These are phyloP conservation scores for Botrytis deweyae DNA, from an alignment of 2,329 filamentous ascomycete genomes.

Conservation along the genomic window DNA sequence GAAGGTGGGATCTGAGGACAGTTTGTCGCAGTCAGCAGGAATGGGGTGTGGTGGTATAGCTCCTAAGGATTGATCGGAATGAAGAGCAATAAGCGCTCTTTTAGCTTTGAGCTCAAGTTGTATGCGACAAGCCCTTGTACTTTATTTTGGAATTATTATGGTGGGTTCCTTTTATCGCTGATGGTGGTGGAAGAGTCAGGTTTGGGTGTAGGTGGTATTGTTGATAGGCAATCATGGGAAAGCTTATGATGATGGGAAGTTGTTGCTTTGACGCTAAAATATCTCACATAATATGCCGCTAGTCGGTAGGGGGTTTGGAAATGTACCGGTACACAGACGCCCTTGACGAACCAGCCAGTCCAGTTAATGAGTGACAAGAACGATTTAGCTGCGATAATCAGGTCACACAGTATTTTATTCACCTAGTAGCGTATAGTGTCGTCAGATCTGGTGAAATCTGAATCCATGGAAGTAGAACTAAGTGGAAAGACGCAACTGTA, in stretches of 20 bases:
- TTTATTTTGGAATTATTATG: background rate
- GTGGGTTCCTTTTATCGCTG: slow-evolving; percentile 6
- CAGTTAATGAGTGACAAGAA: background rate
- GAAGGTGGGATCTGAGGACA: slow-evolving; percentile 26
- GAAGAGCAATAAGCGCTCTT: background rate
- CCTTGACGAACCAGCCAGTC: background rate
- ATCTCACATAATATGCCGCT: slow-evolving; percentile 18
- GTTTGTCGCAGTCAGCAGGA: slow-evolving; percentile 18
- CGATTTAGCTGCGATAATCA: background rate
- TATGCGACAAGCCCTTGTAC: slow-evolving; percentile 9
- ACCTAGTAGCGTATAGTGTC: background rate
- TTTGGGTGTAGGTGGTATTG: background rate
- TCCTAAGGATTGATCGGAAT: slow-evolving; percentile 11
- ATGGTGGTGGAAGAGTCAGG: slow-evolving; percentile 14
- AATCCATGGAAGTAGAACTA: background rate
- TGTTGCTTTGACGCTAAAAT: slow-evolving; percentile 18
- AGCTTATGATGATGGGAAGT: slow-evolving; percentile 19
- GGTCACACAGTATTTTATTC: background rate
- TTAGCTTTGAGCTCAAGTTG: background rate
- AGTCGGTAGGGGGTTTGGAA: slow-evolving; percentile 6
- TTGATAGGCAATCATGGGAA: slow-evolving; percentile 20
- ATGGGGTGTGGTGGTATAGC: slow-evolving; percentile 20
- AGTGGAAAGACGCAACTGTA: background rate
- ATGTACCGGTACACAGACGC: slow-evolving; percentile 7
- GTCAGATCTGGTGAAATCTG: background rate